Evolutionary conservation across 108 stramenopile species (phyloP), one percentile per base, ranked within the genome.

Genomic region (Mediolabrus comicus): DNA sequence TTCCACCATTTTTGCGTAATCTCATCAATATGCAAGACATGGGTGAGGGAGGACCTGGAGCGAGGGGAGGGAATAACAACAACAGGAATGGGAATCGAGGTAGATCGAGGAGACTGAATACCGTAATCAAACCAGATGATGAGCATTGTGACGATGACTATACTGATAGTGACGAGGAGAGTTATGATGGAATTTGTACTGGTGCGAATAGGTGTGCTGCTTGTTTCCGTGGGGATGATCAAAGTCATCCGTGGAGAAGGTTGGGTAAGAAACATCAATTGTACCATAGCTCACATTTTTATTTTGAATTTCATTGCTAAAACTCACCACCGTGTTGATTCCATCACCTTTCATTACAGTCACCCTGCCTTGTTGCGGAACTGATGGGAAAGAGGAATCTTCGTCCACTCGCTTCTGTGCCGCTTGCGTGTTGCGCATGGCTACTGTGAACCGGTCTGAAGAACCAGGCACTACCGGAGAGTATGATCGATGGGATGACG

Each of bases 1-100:
- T 49, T 49, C 46, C 46, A 49, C 46, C 46, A 49, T 49, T 49
- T 49, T 24, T 49, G 22, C 46, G 46, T 4, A 49, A 49, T 49
- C 7, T 49, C 7, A 49, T 49, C 19, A 49, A 49, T 49, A 49
- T 49, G 46, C 46, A 49, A 5, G 41, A 43, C 14, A 17, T 43
- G 41, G 41, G 33, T 33, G 33, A 7, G 3, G 33, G 33, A 33
- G 7, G 33, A 7, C 5, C 5, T 17, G 41, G 41, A 22, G 46
- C 19, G 1, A 22, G 46, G 6, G 19, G 46, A 22, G 22, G 46
- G 46, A 49, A 49, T 8, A 49, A 49, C 22, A 17, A 9, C 19
- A 49, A 49, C 22, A 5, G 41, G 36, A 41, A 41, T 43, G 41
- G 41, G 41, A 43, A 43, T 49, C n/a, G n/a, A n/a, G 46, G 46